A percentile compares a stretch with the other conserved stretches of the same genome.
Conservation (phyloP, 305 asterid genomes). For the Fraxinus ornus region DNA sequence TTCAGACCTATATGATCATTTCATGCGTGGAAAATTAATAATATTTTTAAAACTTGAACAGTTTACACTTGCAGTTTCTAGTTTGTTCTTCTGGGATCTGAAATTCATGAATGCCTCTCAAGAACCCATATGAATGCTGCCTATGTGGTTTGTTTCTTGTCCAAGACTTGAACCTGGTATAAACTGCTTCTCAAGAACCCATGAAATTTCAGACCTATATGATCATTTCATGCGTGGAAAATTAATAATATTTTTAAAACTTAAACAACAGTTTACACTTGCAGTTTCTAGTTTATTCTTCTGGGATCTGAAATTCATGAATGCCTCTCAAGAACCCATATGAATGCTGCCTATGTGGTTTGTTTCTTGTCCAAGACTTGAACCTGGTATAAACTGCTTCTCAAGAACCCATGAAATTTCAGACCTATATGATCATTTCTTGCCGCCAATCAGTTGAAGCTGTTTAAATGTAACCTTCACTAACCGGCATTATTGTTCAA, state of each 20-base stretch:
- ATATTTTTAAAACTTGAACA: not conserved
- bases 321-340: slow-evolving; percentile 1
- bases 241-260: not conserved
- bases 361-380: slow-evolving; percentile 1
- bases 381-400: not conserved
- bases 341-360: not conserved
- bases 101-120: slow-evolving; percentile 1
- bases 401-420: not conserved
- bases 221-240: not conserved
- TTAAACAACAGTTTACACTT: not conserved
- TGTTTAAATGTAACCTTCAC: not conserved
- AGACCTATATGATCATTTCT: not conserved
- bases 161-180: not conserved
- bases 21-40: not conserved
- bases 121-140: not conserved
- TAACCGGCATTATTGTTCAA: not conserved
- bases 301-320: not conserved
- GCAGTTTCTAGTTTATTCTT: not conserved
- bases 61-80: not conserved
- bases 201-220: not conserved
- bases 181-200: slow-evolving; percentile 5
- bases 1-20: not conserved
- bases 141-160: not conserved
- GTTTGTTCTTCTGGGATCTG: not conserved
- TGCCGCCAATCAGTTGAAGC: not conserved